Conservation (phyloP, 495 filamentous ascomycete species). For the Hypoxylon cercidicola region DNA sequence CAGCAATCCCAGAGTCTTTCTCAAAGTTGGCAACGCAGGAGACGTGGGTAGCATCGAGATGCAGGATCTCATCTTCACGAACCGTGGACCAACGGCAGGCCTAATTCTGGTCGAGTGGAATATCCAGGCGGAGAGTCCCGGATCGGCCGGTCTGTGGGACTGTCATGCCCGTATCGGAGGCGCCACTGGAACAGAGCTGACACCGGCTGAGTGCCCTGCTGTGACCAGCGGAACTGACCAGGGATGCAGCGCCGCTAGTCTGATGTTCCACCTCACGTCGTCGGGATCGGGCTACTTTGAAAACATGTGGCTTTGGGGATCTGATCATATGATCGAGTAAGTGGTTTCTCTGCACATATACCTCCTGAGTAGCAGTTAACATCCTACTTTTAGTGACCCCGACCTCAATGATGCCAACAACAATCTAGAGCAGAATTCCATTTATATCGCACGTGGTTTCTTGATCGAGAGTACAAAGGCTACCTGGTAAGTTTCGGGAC, state of each 20-base stretch:
- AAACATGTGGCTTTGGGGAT: slow-evolving; percentile 79
- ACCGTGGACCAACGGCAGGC: slow-evolving; percentile 53
- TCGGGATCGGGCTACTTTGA: slow-evolving; percentile 70
- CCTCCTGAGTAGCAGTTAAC: background rate
- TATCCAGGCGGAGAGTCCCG: slow-evolving; percentile 43
- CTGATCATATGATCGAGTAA: slow-evolving; percentile 65
- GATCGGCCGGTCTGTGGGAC: slow-evolving; percentile 69
- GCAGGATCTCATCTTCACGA: slow-evolving; percentile 61
- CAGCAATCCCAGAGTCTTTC: slow-evolving; percentile 58
- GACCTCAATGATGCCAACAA: slow-evolving; percentile 33
- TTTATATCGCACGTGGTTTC: slow-evolving; percentile 6
- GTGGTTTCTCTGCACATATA: slow-evolving; percentile 15
- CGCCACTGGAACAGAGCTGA: slow-evolving; percentile 72
- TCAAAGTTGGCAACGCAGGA: slow-evolving; percentile 61
- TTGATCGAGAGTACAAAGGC: slow-evolving; percentile 55
- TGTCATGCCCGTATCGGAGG: slow-evolving; percentile 78
- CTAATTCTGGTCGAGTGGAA: slow-evolving; percentile 48
- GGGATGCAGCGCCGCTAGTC: slow-evolving; percentile 65
- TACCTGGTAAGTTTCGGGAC: slow-evolving; percentile 49
- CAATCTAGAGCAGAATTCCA: slow-evolving; percentile 4
- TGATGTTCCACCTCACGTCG: slow-evolving; percentile 71
- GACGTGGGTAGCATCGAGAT: slow-evolving; percentile 67
- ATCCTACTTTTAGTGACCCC: slow-evolving; percentile 20
- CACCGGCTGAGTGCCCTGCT: slow-evolving; percentile 66
- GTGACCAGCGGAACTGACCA: slow-evolving; percentile 43